Percentiles rank a stretch among this genome's conserved stretches.
Conservation (phyloP, 1,284 basidiomycete species). For the Sphagnurus paluster region DNA sequence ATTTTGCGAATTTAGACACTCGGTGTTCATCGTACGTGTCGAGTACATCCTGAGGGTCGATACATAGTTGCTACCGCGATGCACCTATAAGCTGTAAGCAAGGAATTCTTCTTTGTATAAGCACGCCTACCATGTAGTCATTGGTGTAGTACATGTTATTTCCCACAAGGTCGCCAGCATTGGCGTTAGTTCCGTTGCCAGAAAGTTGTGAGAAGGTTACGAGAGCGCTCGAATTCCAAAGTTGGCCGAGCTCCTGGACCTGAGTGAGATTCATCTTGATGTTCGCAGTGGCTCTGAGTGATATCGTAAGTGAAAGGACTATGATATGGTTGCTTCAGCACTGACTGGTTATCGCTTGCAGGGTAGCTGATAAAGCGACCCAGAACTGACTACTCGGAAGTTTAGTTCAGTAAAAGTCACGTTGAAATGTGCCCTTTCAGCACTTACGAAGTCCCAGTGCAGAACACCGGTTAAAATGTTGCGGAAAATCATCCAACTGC, state of each 20-base stretch:
- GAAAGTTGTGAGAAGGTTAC: slow-evolving; percentile 41
- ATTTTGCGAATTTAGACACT: slow-evolving; percentile 64
- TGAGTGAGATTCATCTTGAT: slow-evolving; percentile 59
- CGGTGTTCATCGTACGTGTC: slow-evolving; percentile 55
- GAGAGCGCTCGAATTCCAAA: slow-evolving; percentile 52
- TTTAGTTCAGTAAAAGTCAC: not conserved
- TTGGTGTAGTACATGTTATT: slow-evolving; percentile 68
- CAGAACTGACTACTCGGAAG: slow-evolving; percentile 46
- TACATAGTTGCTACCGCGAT: slow-evolving; percentile 58
- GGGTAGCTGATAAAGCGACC: slow-evolving; percentile 63
- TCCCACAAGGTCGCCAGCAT: slow-evolving; percentile 56
- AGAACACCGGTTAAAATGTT: slow-evolving; percentile 51
- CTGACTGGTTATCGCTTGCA: slow-evolving; percentile 54
- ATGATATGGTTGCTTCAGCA: slow-evolving; percentile 2
- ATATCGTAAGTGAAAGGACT: not conserved
- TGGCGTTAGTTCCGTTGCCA: slow-evolving; percentile 46
- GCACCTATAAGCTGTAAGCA: slow-evolving; percentile 39
- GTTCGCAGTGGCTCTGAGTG: slow-evolving; percentile 48
- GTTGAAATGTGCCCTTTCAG: not conserved
- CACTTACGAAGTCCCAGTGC: slow-evolving; percentile 65
- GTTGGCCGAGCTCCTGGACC: slow-evolving; percentile 48
- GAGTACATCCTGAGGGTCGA: slow-evolving; percentile 66
- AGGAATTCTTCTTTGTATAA: not conserved
- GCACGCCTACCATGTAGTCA: slow-evolving; percentile 64
- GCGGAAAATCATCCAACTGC: slow-evolving; percentile 66